phyloP scores from a whole-genome alignment of 352 stramenopile species.

The Phytophthora nicotianae region DNA sequence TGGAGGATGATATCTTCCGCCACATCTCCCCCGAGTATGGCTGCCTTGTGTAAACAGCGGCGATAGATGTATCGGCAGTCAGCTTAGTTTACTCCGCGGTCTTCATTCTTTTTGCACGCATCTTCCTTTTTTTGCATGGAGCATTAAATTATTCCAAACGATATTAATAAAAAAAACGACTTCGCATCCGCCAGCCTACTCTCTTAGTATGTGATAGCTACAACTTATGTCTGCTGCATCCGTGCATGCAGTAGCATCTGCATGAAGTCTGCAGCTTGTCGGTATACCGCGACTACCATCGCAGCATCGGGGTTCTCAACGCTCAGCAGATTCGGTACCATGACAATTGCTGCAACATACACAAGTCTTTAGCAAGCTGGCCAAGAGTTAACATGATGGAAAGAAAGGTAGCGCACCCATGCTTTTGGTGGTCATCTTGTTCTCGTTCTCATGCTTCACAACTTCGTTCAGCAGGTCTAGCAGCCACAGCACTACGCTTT shows the following conservation, averaged over 20 bases:
- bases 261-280: slow-evolving; percentile 76
- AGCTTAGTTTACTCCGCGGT: slow-evolving; percentile 21
- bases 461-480: slow-evolving; percentile 77
- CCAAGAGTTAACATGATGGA: not conserved
- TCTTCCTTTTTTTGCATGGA: slow-evolving; percentile 26
- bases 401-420: slow-evolving; percentile 44
- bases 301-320: slow-evolving; percentile 73
- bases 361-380: not conserved
- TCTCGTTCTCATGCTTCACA: slow-evolving; percentile 54
- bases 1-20: slow-evolving; percentile 83
- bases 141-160: slow-evolving; percentile 42
- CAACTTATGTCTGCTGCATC: slow-evolving; percentile 15
- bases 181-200: not conserved
- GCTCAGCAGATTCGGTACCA: slow-evolving; percentile 80
- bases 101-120: slow-evolving; percentile 22
- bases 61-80: not conserved
- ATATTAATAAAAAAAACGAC: slow-evolving; percentile 36
- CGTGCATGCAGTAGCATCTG: slow-evolving; percentile 54
- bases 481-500: slow-evolving; percentile 68
- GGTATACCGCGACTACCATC: slow-evolving; percentile 68
- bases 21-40: slow-evolving; percentile 87
- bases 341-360: slow-evolving; percentile 64
- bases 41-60: slow-evolving; percentile 61
- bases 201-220: no score
- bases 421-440: slow-evolving; percentile 86